Conservation (phyloP, 352 stramenopile species). For the Phytophthora quininea region DNA sequence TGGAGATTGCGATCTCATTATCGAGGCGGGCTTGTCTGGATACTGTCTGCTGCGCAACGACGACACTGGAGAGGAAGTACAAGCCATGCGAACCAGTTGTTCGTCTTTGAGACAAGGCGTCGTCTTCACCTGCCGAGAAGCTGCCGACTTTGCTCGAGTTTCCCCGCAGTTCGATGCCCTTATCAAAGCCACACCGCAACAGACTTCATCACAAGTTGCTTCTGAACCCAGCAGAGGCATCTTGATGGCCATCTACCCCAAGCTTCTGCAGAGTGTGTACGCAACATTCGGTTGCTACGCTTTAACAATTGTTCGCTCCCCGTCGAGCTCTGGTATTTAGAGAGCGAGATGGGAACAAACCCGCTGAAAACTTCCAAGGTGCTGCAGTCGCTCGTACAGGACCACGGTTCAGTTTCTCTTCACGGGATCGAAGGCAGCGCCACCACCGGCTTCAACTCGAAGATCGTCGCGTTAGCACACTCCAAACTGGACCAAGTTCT, state of each 20-base stretch:
- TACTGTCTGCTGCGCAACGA: slow-evolving; percentile 33
- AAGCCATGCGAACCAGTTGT: slow-evolving; percentile 41
- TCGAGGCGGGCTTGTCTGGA: slow-evolving; percentile 21
- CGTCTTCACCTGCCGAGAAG: slow-evolving; percentile 47
- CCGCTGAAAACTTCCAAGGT: slow-evolving; percentile 22
- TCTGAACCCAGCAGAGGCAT: slow-evolving; percentile 31
- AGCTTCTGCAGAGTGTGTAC: slow-evolving; percentile 45
- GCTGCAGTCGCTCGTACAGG: slow-evolving; percentile 20
- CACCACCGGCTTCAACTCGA: slow-evolving; percentile 54
- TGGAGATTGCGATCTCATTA: slow-evolving; percentile 13
- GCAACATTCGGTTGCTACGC: slow-evolving; percentile 41
- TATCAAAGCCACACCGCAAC: slow-evolving; percentile 8
- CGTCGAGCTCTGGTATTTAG: slow-evolving; percentile 56
- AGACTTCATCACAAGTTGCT: not conserved
- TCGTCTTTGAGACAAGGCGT: slow-evolving; percentile 27
- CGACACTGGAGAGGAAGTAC: slow-evolving; percentile 31
- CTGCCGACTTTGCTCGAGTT: slow-evolving; percentile 45
- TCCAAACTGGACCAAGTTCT: slow-evolving; percentile 46
- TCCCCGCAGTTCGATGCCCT: slow-evolving; percentile 17
- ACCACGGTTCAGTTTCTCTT: slow-evolving; percentile 33
- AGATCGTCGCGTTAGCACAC: slow-evolving; percentile 48
- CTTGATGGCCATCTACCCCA: slow-evolving; percentile 56
- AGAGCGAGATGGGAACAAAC: slow-evolving; percentile 34
- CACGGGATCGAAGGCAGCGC: slow-evolving; percentile 24
- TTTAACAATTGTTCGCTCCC: slow-evolving; percentile 42